phyloP scores from a whole-genome alignment of 225 moss, liverwort and hornwort genomes.

The Bryoerythrophyllum caledonicum region DNA sequence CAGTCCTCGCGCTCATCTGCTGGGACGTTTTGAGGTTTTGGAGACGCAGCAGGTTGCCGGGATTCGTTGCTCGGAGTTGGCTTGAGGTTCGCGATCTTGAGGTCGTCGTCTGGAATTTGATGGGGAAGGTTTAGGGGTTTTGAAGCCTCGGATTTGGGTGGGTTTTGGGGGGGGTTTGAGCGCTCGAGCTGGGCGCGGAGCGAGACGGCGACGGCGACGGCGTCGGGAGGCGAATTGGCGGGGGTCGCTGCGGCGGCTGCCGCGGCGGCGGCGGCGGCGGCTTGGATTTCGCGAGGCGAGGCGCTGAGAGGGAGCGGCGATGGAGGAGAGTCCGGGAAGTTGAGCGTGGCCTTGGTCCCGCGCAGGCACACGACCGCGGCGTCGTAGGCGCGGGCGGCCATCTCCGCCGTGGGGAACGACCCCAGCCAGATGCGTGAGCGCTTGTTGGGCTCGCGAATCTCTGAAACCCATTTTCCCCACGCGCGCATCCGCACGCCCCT shows the following conservation, averaged over 20 bases:
- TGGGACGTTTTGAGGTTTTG: background rate
- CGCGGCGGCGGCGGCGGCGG: conserved; percentile 52
- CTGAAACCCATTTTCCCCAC: conserved; percentile 96
- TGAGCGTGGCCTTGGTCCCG: conserved; percentile 74
- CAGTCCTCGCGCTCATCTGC: background rate
- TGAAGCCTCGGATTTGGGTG: background rate
- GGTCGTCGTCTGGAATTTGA: background rate
- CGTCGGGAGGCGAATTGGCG: background rate
- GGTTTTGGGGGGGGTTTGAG: conserved; percentile 1
- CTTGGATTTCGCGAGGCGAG: conserved; percentile 55
- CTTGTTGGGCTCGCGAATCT: conserved; percentile 95
- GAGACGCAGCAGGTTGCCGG: background rate
- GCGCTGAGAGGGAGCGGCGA: conserved; percentile 48
- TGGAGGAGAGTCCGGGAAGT: conserved; percentile 73
- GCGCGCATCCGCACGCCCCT: conserved; percentile 91
- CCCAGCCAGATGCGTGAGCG: conserved; percentile 93
- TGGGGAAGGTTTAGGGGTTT: background rate
- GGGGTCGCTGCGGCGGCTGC: conserved; percentile 25
- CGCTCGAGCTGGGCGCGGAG: conserved; percentile 37
- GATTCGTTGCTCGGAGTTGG: too few relatives aligned
- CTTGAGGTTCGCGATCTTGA: conserved; percentile 3
- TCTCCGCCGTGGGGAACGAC: conserved; percentile 76
- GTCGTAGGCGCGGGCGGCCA: conserved; percentile 93
- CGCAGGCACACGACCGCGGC: conserved; percentile 78
- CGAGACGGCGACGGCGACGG: conserved; percentile 33